Base-by-base conservation (phyloP, 176 grass and related monocot species). In the Hyparrhenia diplandra region DNA sequence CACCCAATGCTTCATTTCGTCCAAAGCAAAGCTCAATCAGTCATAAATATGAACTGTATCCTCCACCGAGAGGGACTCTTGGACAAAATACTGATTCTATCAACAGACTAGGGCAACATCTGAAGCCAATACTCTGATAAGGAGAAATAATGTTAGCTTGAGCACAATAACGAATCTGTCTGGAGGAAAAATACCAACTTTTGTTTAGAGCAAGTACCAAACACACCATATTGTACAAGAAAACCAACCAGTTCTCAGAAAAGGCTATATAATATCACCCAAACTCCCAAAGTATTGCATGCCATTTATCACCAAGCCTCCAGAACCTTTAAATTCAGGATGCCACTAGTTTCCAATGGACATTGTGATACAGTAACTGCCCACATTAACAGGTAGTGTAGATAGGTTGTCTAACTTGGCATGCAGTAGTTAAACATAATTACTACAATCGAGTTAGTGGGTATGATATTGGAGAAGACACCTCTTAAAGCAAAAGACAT, bases 51-150 rank as follows among this genome's bases (percentile, higher is more conserved):
- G 92, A 94, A 87, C 45, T 82, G 75, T 92, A 86, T 69, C 95
- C 95, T 74, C 95, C 92, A 87, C 90, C 95, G 18, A 98, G 92
- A 37, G 95, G 92, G 28, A 93, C 90, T 83, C 86, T 94, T 79
- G 95, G 95, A 73, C 40, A 87, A 78, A 98, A 94, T 85, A 90
- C 43, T 77, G 81, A 81, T 74, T 81, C 79, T 28, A 91, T 83
- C 30, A 77, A 81, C 60, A 98, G 84, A 82, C 74, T 87, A 59
- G 90, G 92, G 67, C 90, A 94, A 83, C 80, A 84, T 49, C 71
- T 90, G 82, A 91, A 98, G 47, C 74, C 73, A 83, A 98, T 85
- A 82, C 83, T 92, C 95, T 98, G 78, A 42, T 47, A 69, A 74
- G 23, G 12, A 18, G 43, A 74, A 77, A 55, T 55, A 55, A 64